These are phyloP conservation scores for Musa troglodytarum DNA, from an alignment of 176 grass and related monocot genomes.

Conservation along the genomic window DNA sequence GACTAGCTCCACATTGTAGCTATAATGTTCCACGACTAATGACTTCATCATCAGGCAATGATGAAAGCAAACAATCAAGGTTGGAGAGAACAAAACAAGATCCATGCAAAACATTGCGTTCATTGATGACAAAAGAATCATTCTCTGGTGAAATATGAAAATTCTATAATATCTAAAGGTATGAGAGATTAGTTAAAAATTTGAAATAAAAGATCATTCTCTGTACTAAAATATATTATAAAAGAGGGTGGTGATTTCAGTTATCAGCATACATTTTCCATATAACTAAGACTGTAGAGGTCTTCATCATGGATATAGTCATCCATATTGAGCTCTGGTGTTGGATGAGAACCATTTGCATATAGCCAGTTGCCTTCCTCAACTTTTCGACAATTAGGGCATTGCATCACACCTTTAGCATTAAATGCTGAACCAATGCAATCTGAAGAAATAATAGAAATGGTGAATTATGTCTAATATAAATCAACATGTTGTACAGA, in stretches of 20 bases:
- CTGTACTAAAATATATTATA: too few species aligned
- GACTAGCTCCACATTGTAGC: too few species aligned
- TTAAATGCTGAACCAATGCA: constrained; percentile 99
- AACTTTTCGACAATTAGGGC: constrained; percentile 91
- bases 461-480: not conserved
- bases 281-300: constrained; percentile 70
- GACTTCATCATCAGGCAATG: too few species aligned
- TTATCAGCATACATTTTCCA: constrained; percentile 50
- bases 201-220: too few species aligned
- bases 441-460: constrained; percentile 34
- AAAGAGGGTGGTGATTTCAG: not conserved
- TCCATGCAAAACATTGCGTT: too few species aligned
- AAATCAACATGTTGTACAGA: not conserved
- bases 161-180: too few species aligned
- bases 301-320: constrained; percentile 92
- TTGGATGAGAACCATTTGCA: constrained; percentile 52
- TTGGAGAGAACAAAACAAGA: too few species aligned
- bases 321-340: constrained; percentile 51
- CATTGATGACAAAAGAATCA: too few species aligned
- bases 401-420: constrained; percentile 95
- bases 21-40: too few species aligned
- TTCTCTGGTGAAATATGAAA: too few species aligned
- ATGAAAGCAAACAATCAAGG: too few species aligned
- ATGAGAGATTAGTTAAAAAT: too few species aligned
- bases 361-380: constrained; percentile 95